Evolutionary conservation across 805 yeast species (phyloP), one percentile per base, ranked within the genome.

Genomic region (Dipodascus geniculatus): DNA sequence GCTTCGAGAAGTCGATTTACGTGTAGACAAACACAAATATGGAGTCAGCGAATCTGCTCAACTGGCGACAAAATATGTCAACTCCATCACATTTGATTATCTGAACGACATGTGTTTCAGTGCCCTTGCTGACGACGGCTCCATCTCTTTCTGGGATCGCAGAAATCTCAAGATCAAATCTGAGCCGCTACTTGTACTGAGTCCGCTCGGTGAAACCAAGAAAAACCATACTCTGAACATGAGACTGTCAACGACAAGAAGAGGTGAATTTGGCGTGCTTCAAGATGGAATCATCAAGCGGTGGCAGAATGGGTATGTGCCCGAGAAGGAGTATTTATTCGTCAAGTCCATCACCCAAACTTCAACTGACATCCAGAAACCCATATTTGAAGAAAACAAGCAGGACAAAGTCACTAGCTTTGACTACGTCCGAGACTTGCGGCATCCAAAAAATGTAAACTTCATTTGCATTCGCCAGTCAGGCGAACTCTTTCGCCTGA

Each of bases 401-500:
- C 82, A 78, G 61, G 96, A 89, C 58, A 76, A 90, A 59, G 95
- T 89, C 0, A 81, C 85, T 1, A 83, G 96, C 0, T 89, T 84
- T 68, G 96, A 89, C 65, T 89, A 88, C 64, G 78, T 82, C n/a
- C 81, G 83, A 0, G 80, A 78, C 54, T 56, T 68, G 2, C 53
- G 62, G 3, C 70, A 79, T 1, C 68, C 65, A n/a, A 75, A 81
- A 22, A 77, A 80, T 1, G 76, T 85, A 6, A 81, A 83, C 60
- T 74, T 87, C 54, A 80, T 90, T 24, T 89, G 97, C 66, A 84
- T 90, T 85, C 74, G 96, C 58, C 95, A 87, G 61, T 85, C 95
- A 0, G 97, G 97, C 2, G 83, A 87, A 52, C 82, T 89, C 0
- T 89, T 85, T 67, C 74, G 84, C 55, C 86, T 86, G 90, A 78